Evolutionary conservation across 768 basidiomycete species (phyloP).

Genomic region (Hortiboletus campestris): DNA sequence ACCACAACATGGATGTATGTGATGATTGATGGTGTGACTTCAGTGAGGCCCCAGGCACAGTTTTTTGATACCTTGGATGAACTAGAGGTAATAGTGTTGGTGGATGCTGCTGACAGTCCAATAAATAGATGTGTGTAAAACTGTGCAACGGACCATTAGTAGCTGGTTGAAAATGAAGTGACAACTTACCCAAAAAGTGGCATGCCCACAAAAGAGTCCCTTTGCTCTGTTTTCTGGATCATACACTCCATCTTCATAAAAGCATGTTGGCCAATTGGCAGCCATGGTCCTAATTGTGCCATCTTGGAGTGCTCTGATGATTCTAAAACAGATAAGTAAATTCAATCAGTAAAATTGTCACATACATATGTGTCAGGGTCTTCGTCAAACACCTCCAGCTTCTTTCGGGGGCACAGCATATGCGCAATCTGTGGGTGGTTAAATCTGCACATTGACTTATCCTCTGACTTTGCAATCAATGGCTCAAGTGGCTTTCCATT

Average conservation of each 20-base stretch:
- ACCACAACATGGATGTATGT: too few relatives aligned
- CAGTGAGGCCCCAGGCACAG: too few relatives aligned
- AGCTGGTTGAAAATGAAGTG: background rate
- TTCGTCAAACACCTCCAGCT: background rate
- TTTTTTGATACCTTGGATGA: too few relatives aligned
- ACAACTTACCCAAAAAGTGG: background rate
- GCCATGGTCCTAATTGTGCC: background rate
- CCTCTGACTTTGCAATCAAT: too few relatives aligned
- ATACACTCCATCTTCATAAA: background rate
- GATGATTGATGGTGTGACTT: too few relatives aligned
- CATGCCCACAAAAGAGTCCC: background rate
- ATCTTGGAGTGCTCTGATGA: background rate
- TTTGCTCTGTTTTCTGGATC: background rate
- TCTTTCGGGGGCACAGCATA: background rate
- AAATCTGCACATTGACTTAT: background rate
- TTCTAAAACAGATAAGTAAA: background rate
- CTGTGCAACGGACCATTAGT: background rate
- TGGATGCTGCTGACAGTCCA: too few relatives aligned
- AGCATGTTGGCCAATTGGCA: background rate
- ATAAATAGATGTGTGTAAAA: too few relatives aligned
- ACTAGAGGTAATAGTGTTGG: too few relatives aligned
- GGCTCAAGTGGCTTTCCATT: too few relatives aligned
- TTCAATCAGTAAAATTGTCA: background rate
- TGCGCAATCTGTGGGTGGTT: background rate
- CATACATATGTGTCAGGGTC: background rate